Percentiles rank a stretch among this genome's conserved stretches.
These are phyloP conservation scores for Coleophoma crateriformis DNA, from an alignment of 2,329 filamentous ascomycete genomes.

Conservation along the genomic window DNA sequence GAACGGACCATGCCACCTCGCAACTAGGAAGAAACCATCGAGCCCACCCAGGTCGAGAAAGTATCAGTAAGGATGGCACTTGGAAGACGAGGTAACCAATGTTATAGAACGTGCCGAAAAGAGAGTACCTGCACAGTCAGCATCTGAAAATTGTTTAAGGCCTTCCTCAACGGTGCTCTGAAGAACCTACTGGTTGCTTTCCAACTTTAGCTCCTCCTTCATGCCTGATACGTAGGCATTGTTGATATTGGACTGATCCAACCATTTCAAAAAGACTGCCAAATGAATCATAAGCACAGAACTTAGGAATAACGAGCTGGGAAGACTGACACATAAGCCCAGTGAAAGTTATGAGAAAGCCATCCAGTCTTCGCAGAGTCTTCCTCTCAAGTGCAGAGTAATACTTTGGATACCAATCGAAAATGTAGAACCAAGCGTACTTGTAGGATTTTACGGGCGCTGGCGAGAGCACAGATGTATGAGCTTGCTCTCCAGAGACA, in stretches of 20 bases:
- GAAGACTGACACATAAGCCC: constrained; percentile 30
- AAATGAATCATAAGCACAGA: neutral
- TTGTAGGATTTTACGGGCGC: neutral
- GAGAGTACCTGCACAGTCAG: constrained; percentile 4
- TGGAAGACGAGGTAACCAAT: constrained; percentile 8
- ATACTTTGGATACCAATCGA: constrained; percentile 27
- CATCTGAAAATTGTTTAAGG: constrained; percentile 31
- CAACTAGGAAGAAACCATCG: constrained; percentile 4
- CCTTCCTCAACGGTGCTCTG: constrained; percentile 8
- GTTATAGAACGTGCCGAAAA: constrained; percentile 10
- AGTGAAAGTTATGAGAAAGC: constrained; percentile 33
- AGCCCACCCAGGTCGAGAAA: constrained; percentile 13
- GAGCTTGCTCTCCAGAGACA: too few relatives aligned
- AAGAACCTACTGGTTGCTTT: constrained; percentile 30
- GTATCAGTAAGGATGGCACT: constrained; percentile 7
- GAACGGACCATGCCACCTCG: constrained; percentile 8
- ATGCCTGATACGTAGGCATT: constrained; percentile 31
- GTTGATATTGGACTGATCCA: constrained; percentile 10
- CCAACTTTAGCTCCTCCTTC: constrained; percentile 39
- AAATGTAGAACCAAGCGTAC: constrained; percentile 23
- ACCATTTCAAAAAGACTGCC: constrained; percentile 10
- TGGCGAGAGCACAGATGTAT: neutral
- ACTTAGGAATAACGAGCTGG: neutral
- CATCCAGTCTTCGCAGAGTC: constrained; percentile 37
- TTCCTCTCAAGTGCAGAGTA: constrained; percentile 30